Evolutionary conservation across 768 basidiomycete genomes (phyloP).

Genomic region (Auricularia sp.): DNA sequence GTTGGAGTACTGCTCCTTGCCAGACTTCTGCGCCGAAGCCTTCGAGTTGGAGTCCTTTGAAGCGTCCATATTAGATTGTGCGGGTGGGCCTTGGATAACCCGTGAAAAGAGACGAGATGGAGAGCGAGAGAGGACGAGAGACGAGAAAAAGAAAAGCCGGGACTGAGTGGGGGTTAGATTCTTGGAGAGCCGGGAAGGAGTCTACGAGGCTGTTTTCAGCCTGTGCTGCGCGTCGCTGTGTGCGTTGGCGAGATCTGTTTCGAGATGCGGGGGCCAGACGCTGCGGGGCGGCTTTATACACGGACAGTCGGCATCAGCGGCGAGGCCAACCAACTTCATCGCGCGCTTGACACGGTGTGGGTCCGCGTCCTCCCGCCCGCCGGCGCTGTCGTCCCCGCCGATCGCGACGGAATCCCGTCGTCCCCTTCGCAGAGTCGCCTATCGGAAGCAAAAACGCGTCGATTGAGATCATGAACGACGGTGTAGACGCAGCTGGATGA

Average conservation of each 20-base stretch:
- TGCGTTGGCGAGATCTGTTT: not conserved
- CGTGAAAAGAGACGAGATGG: not conserved
- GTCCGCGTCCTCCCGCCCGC: no score
- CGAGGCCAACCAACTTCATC: no score
- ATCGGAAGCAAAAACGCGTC: no score
- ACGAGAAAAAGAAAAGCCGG: not conserved
- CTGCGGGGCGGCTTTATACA: no score
- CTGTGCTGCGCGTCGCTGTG: not conserved
- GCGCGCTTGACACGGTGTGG: no score
- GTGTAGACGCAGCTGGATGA: no score
- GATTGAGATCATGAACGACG: no score
- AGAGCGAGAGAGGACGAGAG: not conserved
- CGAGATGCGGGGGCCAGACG: no score
- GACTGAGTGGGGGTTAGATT: not conserved
- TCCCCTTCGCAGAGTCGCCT: no score
- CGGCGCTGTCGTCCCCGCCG: no score
- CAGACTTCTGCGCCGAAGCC: not conserved
- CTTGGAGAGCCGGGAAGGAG: not conserved
- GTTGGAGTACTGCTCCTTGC: not conserved
- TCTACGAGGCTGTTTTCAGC: not conserved
- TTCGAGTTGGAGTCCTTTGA: not conserved
- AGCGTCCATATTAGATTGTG: not conserved
- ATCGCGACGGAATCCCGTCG: no score
- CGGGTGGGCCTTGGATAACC: not conserved
- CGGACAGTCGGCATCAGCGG: no score